These are phyloP conservation scores for Echites panduratus DNA, from an alignment of 257 asterid species.

Conservation along the genomic window DNA sequence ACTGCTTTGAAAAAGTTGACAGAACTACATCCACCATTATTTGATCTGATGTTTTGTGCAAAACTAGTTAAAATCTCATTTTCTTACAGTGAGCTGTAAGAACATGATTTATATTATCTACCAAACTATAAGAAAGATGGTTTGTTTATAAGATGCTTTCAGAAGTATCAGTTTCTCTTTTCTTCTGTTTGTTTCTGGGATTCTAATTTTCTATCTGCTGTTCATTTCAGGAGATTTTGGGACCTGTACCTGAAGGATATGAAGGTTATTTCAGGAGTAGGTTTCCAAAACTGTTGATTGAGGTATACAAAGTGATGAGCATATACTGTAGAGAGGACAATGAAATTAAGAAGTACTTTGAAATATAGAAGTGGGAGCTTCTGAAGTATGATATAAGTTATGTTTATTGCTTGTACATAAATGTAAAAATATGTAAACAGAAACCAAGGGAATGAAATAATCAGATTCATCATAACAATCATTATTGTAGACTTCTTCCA, in stretches of 20 bases:
- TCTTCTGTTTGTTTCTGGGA: background rate
- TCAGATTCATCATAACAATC: too few species aligned
- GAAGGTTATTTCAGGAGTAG: conserved; percentile 67
- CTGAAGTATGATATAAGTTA: background rate
- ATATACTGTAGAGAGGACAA: conserved; percentile 53
- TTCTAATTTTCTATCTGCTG: conserved; percentile 8
- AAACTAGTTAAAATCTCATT: background rate
- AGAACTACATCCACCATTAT: background rate
- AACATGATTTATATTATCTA: background rate
- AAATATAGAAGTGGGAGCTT: conserved; percentile 15
- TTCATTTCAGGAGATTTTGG: conserved; percentile 55
- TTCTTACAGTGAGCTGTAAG: background rate
- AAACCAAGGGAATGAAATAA: background rate
- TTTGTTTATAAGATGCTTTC: background rate
- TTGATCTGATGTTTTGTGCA: background rate
- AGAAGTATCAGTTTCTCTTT: background rate
- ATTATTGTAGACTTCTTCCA: too few species aligned
- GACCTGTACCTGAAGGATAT: conserved; percentile 85
- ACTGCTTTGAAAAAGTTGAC: background rate
- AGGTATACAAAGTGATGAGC: conserved; percentile 70
- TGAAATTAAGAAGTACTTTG: conserved; percentile 61
- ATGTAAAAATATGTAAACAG: conserved; percentile 15
- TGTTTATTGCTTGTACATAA: background rate
- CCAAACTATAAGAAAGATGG: background rate
- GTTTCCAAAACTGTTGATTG: conserved; percentile 67